These are phyloP conservation scores for Leccinum olivaceopallidum DNA, from an alignment of 768 basidiomycete genomes.

Conservation along the genomic window DNA sequence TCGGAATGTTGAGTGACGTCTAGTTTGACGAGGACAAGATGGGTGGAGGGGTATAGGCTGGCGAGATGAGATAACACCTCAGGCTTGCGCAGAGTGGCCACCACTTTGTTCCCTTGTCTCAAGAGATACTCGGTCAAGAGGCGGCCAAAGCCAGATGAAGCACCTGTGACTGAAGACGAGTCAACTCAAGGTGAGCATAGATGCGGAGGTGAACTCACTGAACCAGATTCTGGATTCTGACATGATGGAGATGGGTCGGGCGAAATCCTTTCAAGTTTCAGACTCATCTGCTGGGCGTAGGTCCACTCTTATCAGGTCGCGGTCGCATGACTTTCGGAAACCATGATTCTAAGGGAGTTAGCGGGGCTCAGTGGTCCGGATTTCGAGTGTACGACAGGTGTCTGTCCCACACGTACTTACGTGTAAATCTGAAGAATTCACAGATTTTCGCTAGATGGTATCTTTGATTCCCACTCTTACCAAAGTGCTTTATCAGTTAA, in stretches of 20 bases:
- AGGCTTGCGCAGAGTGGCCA: conserved; percentile 47
- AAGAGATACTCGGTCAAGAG: conserved; percentile 35
- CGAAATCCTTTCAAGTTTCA: background rate
- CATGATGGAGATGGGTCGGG: conserved; percentile 5
- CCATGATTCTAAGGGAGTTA: background rate
- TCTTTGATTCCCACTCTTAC: background rate
- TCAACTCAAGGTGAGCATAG: background rate
- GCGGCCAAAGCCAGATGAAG: conserved; percentile 26
- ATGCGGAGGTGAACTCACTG: background rate
- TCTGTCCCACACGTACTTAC: background rate
- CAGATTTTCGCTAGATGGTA: background rate
- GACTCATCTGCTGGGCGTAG: background rate
- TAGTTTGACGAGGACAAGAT: conserved; percentile 27
- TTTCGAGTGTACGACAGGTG: background rate
- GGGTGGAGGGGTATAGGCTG: conserved; percentile 24
- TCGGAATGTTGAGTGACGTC: conserved; percentile 33
- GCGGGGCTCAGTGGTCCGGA: background rate
- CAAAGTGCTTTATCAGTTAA: background rate
- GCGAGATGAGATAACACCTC: conserved; percentile 31
- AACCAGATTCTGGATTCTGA: conserved; percentile 17
- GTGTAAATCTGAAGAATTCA: background rate
- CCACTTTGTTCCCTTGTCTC: conserved; percentile 35
- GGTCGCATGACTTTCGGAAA: background rate
- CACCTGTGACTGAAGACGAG: background rate
- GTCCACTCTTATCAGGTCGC: background rate